Conservation (phyloP, 2,329 filamentous ascomycete species). For the Nannizziopsis barbatae region DNA sequence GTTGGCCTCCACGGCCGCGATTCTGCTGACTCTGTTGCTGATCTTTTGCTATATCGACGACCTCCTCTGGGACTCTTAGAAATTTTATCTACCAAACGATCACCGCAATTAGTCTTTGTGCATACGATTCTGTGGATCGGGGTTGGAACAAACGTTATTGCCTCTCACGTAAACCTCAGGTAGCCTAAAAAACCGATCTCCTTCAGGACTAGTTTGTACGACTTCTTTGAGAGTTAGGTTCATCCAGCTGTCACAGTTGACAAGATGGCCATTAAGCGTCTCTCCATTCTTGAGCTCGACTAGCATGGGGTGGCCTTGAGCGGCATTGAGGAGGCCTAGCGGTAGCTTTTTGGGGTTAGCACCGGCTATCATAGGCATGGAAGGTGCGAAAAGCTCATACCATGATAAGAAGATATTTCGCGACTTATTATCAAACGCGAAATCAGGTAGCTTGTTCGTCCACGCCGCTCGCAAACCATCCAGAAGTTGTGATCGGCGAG, state of each 20-base stretch:
- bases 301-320: slow-evolving; percentile 95
- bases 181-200: slow-evolving; percentile 83
- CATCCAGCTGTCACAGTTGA: slow-evolving; percentile 99
- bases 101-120: not conserved
- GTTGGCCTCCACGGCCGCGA: slow-evolving; percentile 32
- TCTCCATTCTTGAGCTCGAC: slow-evolving; percentile 97
- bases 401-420: not conserved
- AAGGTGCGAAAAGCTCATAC: not conserved
- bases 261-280: slow-evolving; percentile 89
- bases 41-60: slow-evolving; percentile 87
- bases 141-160: slow-evolving; percentile 64
- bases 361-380: not conserved
- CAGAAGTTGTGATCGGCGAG: too few relatives aligned
- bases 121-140: not conserved
- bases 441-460: too few relatives aligned
- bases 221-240: slow-evolving; percentile 96
- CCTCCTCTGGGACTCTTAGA: slow-evolving; percentile 88
- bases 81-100: slow-evolving; percentile 72
- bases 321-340: slow-evolving; percentile 76
- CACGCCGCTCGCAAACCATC: too few relatives aligned
- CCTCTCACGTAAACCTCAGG: slow-evolving; percentile 93
- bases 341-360: slow-evolving; percentile 40
- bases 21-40: slow-evolving; percentile 63
- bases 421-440: too few relatives aligned
- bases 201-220: slow-evolving; percentile 88